Percentiles rank a stretch among this genome's conserved stretches.
Conservation (phyloP, 2,329 filamentous ascomycete genomes). For the Passalora sequoiae region DNA sequence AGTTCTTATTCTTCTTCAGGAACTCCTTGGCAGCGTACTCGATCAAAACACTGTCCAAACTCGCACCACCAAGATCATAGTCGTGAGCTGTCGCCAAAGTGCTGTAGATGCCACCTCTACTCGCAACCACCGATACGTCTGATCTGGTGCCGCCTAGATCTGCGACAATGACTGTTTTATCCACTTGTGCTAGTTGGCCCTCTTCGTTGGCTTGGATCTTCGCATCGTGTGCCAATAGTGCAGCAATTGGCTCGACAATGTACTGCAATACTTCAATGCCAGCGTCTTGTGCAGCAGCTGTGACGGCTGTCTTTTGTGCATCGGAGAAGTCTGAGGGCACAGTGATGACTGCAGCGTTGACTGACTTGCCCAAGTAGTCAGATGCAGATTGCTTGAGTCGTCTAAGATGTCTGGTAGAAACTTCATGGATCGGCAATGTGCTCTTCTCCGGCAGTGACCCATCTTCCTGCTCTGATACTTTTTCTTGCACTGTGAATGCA, state of each 20-base stretch:
- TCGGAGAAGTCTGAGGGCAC: conserved; percentile 91
- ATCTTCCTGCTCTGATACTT: conserved; percentile 42
- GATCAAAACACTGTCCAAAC: conserved; percentile 84
- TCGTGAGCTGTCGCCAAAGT: conserved; percentile 90
- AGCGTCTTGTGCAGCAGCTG: conserved; percentile 70
- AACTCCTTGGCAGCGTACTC: conserved; percentile 99
- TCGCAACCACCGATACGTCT: conserved; percentile 85
- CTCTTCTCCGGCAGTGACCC: conserved; percentile 49
- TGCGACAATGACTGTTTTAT: conserved; percentile 88
- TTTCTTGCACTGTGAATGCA: conserved; percentile 76
- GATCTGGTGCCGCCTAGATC: conserved; percentile 90
- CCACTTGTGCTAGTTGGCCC: conserved; percentile 64
- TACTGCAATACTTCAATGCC: conserved; percentile 87
- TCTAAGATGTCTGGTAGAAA: conserved; percentile 77
- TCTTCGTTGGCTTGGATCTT: conserved; percentile 40
- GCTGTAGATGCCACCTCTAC: conserved; percentile 92
- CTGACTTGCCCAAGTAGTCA: conserved; percentile 86
- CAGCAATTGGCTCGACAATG: conserved; percentile 84
- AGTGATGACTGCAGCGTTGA: conserved; percentile 91
- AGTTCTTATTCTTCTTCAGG: conserved; percentile 84
- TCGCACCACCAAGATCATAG: conserved; percentile 82
- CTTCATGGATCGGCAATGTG: conserved; percentile 70
- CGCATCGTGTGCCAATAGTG: conserved; percentile 86
- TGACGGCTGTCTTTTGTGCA: conserved; percentile 75
- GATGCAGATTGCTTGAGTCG: conserved; percentile 77